Percentiles rank a stretch among this genome's conserved stretches.
These are phyloP conservation scores for Euclidium syriacum DNA, from an alignment of 345 rosid species.

Conservation along the genomic window DNA sequence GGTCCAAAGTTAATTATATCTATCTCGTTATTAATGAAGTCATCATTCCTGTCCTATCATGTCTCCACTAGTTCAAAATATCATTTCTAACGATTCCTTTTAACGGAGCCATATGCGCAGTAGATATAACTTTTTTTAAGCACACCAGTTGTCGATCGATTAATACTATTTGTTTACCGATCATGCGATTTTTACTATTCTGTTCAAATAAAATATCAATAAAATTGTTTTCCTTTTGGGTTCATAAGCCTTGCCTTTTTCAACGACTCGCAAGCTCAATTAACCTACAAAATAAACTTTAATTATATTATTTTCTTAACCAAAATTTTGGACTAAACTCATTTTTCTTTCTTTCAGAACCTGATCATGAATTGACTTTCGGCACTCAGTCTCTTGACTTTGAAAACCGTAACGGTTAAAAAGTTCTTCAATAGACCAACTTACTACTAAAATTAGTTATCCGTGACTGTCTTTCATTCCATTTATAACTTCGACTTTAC, in stretches of 20 bases:
- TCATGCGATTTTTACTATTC: too few relatives aligned
- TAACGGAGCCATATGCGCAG: not conserved
- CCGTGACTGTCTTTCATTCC: not conserved
- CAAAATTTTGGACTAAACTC: too few relatives aligned
- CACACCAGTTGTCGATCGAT: not conserved
- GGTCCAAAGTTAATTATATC: too few relatives aligned
- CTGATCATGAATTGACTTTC: too few relatives aligned
- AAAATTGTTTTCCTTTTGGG: too few relatives aligned
- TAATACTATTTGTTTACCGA: not conserved
- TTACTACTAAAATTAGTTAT: not conserved
- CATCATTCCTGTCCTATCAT: not conserved
- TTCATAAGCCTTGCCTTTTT: too few relatives aligned
- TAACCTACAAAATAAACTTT: too few relatives aligned
- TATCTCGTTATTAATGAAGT: not conserved
- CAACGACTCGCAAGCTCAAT: too few relatives aligned
- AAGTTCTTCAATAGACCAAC: not conserved
- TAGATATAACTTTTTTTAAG: not conserved
- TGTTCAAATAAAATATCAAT: too few relatives aligned
- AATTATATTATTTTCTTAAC: too few relatives aligned
- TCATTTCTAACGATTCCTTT: not conserved
- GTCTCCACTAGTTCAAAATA: not conserved
- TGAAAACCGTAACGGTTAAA: not conserved
- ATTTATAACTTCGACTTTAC: not conserved
- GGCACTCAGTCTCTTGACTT: not conserved
- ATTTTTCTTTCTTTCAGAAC: too few relatives aligned